A percentile compares a stretch with the other conserved stretches of the same genome.
Conservation (phyloP, 2,329 filamentous ascomycete species). For the Alternaria triticimaculans region DNA sequence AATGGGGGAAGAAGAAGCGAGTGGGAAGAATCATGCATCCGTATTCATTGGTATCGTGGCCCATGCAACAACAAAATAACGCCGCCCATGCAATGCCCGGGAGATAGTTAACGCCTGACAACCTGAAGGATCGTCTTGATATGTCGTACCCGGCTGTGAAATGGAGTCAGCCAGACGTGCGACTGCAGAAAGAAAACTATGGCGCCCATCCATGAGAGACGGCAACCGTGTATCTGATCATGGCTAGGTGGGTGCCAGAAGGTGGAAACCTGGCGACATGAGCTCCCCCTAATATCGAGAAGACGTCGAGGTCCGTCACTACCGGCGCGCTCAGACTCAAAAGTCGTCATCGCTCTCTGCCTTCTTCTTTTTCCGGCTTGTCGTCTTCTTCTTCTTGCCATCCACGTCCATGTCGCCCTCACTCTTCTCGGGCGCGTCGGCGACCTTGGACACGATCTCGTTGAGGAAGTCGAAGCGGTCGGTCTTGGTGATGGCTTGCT, state of each 20-base stretch:
- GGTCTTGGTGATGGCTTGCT: conserved; percentile 84
- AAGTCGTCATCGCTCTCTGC: conserved; percentile 48
- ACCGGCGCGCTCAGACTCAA: conserved; percentile 18
- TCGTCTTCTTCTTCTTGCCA: conserved; percentile 54
- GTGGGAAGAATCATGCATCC: conserved; percentile 4
- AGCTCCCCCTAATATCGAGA: background rate
- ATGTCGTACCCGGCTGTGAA: background rate
- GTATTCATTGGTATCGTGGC: conserved; percentile 34
- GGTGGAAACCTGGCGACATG: background rate
- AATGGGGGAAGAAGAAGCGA: background rate
- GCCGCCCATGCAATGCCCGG: conserved; percentile 16
- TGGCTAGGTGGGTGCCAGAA: background rate
- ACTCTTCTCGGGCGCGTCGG: conserved; percentile 64
- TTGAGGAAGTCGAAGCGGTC: conserved; percentile 93
- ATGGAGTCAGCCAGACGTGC: background rate
- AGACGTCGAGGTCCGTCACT: background rate
- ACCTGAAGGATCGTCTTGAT: background rate
- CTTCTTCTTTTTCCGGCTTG: conserved; percentile 48
- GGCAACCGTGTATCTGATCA: background rate
- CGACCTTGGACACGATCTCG: conserved; percentile 88
- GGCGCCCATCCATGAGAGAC: background rate
- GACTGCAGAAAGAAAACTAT: background rate
- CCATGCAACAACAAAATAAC: conserved; percentile 3
- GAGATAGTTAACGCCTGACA: background rate
- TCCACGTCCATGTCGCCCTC: conserved; percentile 55